Base-by-base conservation (phyloP, 805 yeast genomes). In the Sugiyamaella smithiae region DNA sequence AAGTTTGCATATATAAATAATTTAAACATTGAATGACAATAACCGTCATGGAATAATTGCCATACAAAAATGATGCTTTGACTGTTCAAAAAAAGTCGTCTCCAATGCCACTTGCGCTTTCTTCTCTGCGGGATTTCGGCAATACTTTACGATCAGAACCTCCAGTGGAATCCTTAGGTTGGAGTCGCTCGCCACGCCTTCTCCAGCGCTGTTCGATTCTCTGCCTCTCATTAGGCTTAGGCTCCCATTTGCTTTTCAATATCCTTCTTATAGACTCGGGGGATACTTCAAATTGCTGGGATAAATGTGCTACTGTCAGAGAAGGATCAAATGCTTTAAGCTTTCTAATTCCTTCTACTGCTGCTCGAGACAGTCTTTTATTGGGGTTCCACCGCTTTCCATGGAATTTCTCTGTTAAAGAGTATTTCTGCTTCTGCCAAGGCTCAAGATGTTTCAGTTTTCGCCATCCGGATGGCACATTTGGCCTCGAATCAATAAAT, bases 191-290 rank as follows among this genome's bases (percentile, higher is more conserved):
- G 7, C 78, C 78, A 57, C 84, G 68, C 31, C 65, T 68, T 25
- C 62, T 65, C 81, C 87, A 84, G 53, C 91, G 73, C 14, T 67
- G 66, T 26, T 70, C 65, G 1, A 74, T 43, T 14, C 75, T 61
- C 24, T 59, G 64, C 33, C 70, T 75, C 51, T 82, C 86, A n/a
- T 72, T 74, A 1, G 69, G 74, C 3, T 65, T 71, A 0, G 96
- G 96, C 14, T 63, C 67, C 95, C 96, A 90, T 32, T 75, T 79
- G 4, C 91, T 82, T 61, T 80, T 82, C 55, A 90, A 63, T 16
- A 90, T 88, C 54, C 96, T 76, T 50, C 96, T 71, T 1, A 89
- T 77, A 0, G 90, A 86, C 56, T 89, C 95, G 0, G 95, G 91
- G 0, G 93, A 84, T 4, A 88, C 74, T 43, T 76, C 70, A 66